Conservation (phyloP, 139 green algal species). For the Tetradesmus obliquus region DNA sequence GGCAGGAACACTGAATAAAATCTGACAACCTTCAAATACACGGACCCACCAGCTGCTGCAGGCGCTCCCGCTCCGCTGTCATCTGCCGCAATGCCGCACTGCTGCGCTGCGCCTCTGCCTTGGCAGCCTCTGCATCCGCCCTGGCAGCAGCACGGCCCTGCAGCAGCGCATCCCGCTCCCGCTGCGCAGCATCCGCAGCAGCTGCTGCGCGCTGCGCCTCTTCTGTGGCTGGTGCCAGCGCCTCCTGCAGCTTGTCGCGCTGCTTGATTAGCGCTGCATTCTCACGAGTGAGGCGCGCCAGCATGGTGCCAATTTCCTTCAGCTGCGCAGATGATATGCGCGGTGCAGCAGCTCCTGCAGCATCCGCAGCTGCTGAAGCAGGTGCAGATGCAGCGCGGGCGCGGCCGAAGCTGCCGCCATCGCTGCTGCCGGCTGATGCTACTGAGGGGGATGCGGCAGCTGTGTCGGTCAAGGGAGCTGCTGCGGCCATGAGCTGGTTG, state of each 20-base stretch:
- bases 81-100: background rate
- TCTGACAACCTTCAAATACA: too few relatives aligned
- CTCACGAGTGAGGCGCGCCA: conserved; percentile 36
- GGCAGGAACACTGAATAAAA: too few relatives aligned
- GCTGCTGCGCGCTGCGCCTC: background rate
- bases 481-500: conserved; percentile 37
- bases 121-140: conserved; percentile 14
- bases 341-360: background rate
- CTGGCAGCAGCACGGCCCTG: background rate
- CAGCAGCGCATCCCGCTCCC: background rate
- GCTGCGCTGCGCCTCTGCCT: background rate
- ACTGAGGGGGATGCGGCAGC: background rate
- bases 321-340: conserved; percentile 29
- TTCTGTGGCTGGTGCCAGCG: background rate
- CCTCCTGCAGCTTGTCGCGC: conserved; percentile 8
- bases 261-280: conserved; percentile 47
- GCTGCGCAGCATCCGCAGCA: background rate
- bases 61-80: conserved; percentile 15
- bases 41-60: conserved; percentile 16
- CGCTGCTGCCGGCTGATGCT: background rate
- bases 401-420: background rate
- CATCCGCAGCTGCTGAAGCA: background rate
- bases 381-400: background rate
- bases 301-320: conserved; percentile 34
- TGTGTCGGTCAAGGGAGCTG: background rate